These are phyloP conservation scores for Ballota nigra DNA, from an alignment of 257 asterid species.

Conservation along the genomic window DNA sequence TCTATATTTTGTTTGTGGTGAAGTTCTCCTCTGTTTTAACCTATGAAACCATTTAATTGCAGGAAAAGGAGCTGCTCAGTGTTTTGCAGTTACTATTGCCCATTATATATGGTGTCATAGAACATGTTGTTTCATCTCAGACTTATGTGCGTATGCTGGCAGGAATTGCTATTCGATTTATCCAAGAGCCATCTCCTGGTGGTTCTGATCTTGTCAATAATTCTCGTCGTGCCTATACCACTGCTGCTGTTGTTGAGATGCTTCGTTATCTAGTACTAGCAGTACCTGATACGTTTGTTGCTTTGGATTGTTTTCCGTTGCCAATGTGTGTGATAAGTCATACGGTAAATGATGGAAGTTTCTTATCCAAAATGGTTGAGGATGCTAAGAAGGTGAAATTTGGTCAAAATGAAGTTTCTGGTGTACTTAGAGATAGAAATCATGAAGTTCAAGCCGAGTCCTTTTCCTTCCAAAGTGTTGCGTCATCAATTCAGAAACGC, in stretches of 20 bases:
- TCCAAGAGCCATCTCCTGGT: constrained; percentile 95
- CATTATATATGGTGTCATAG: constrained; percentile 81
- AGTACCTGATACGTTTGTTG: constrained; percentile 97
- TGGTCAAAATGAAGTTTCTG: constrained; percentile 50
- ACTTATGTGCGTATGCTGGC: constrained; percentile 80
- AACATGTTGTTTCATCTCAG: constrained; percentile 89
- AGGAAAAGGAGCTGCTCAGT: constrained; percentile 88
- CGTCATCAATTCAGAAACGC: constrained; percentile 78
- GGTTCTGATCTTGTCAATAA: constrained; percentile 96
- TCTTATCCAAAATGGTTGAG: constrained; percentile 65
- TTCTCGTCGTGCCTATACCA: constrained; percentile 91
- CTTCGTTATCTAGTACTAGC: constrained; percentile 86
- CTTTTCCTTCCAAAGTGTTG: constrained; percentile 56
- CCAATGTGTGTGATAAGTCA: constrained; percentile 61
- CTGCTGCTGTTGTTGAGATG: constrained; percentile 96
- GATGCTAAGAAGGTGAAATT: constrained; percentile 61
- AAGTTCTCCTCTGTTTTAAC: constrained; percentile 25
- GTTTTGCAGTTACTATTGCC: constrained; percentile 93
- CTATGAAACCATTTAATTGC: constrained; percentile 24
- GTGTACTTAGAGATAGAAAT: constrained; percentile 37
- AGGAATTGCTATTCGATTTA: constrained; percentile 68
- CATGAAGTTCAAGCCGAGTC: constrained; percentile 60
- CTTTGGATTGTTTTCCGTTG: constrained; percentile 89
- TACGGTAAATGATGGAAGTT: constrained; percentile 68
- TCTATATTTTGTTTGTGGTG: constrained; percentile 16